Evolutionary conservation across 2,329 filamentous ascomycete genomes (phyloP), one percentile per base, ranked within the genome.

Genomic region (Aspergillus fischeri): DNA sequence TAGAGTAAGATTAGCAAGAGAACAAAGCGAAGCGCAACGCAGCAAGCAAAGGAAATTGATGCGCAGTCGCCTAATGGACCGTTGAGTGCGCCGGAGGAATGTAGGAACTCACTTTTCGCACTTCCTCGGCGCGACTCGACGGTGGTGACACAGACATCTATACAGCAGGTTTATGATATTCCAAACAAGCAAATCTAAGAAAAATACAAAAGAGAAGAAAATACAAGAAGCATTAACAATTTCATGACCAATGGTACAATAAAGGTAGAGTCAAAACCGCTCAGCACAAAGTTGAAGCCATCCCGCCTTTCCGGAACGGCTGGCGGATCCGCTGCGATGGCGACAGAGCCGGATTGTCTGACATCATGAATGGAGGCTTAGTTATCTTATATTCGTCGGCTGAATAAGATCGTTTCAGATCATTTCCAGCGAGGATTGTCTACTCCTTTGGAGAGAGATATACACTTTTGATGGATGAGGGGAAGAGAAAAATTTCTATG

Each of bases 81-180:
- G 9, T n/a, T 29, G 51, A 53, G 51, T 5, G 11, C 17, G 9
- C 51, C 48, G 52, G 55, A 47, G 24, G 55, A 44, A 49, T 52
- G 28, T 45, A 47, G 24, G 59, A 53, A 75, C 75, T 74, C 64
- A 77, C 75, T 59, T 63, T 72, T 64, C 70, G 72, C 54, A 77
- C 74, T 68, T 77, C 75, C 47, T 76, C 73, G 27, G 73, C 73
- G 55, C 74, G 72, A 54, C 60, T 66, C 44, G 63, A 54, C 35
- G 62, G 56, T 50, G 62, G 51, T 41, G 63, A 60, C 45, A 41
- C 56, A 29, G 64, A 65, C 69, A 72, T 72, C 49, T 54, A 58
- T 63, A 32, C 44, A 41, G 49, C 11, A 27, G 14, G 27, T 45
- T 49, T 55, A 42, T 49, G 54, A 27, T 29, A 48, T 32, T 52